phyloP scores from a whole-genome alignment of 208 protist species.

The Lotmaria passim region DNA sequence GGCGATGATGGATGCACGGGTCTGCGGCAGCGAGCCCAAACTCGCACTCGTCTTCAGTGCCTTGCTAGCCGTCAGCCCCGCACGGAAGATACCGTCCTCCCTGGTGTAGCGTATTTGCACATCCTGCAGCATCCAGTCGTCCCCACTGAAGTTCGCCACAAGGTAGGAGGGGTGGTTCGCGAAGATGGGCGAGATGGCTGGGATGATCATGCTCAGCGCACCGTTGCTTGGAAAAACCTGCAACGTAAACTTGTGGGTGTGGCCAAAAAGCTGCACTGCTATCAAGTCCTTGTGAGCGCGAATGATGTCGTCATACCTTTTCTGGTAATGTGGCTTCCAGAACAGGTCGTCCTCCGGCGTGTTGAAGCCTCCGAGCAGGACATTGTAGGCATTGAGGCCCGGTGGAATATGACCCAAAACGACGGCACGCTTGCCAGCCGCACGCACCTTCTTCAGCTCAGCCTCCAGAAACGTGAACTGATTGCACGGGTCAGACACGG shows the following conservation, averaged over 20 bases:
- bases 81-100: slow-evolving; percentile 36
- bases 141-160: slow-evolving; percentile 45
- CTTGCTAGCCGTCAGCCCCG: slow-evolving; percentile 36
- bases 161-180: slow-evolving; percentile 76
- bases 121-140: slow-evolving; percentile 40
- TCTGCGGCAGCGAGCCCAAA: slow-evolving; percentile 26
- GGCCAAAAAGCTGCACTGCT: slow-evolving; percentile 70
- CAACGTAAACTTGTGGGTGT: slow-evolving; percentile 71
- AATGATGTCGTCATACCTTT: slow-evolving; percentile 57
- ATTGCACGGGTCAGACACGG: slow-evolving; percentile 61
- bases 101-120: slow-evolving; percentile 56
- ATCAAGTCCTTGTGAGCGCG: slow-evolving; percentile 48
- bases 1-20: slow-evolving; percentile 23
- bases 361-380: slow-evolving; percentile 32
- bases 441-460: slow-evolving; percentile 42
- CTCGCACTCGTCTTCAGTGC: slow-evolving; percentile 36
- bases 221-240: slow-evolving; percentile 31
- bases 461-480: slow-evolving; percentile 71
- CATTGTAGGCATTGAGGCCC: slow-evolving; percentile 24
- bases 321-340: slow-evolving; percentile 70
- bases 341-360: slow-evolving; percentile 49
- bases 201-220: slow-evolving; percentile 52
- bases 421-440: slow-evolving; percentile 59
- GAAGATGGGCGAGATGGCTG: slow-evolving; percentile 69
- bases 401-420: slow-evolving; percentile 86